phyloP scores from a whole-genome alignment of 2,329 filamentous ascomycete species.

The Sporothrix sp. region DNA sequence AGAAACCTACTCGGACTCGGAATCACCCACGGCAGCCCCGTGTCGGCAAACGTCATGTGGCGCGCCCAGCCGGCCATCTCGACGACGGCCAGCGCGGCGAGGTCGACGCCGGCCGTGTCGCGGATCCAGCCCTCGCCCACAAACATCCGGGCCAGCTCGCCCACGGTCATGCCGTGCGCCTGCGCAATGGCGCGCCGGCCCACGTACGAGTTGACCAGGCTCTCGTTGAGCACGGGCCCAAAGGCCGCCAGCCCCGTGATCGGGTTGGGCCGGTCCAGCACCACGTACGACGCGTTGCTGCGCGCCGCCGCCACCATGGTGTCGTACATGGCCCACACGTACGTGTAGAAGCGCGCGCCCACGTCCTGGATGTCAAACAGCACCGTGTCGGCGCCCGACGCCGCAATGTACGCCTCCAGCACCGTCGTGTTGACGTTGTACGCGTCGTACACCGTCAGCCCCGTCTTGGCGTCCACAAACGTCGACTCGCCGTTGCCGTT shows the following conservation, averaged over 20 bases:
- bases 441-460: neutral
- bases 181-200: neutral
- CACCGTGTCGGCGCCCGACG: neutral
- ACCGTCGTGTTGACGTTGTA: neutral
- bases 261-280: neutral
- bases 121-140: neutral
- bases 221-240: neutral
- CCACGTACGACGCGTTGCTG: neutral
- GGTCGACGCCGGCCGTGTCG: neutral
- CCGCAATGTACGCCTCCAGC: neutral
- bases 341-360: neutral
- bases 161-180: neutral
- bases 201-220: neutral
- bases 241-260: neutral
- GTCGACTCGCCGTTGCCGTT: neutral
- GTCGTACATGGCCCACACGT: neutral
- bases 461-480: neutral
- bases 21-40: neutral
- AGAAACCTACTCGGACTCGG: neutral
- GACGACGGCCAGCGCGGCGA: neutral
- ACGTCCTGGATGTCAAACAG: neutral
- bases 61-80: neutral
- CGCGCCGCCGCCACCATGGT: neutral
- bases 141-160: neutral
- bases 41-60: neutral